These are phyloP conservation scores for Incumbomyces lentus DNA, from an alignment of 2,329 filamentous ascomycete species.

Conservation along the genomic window DNA sequence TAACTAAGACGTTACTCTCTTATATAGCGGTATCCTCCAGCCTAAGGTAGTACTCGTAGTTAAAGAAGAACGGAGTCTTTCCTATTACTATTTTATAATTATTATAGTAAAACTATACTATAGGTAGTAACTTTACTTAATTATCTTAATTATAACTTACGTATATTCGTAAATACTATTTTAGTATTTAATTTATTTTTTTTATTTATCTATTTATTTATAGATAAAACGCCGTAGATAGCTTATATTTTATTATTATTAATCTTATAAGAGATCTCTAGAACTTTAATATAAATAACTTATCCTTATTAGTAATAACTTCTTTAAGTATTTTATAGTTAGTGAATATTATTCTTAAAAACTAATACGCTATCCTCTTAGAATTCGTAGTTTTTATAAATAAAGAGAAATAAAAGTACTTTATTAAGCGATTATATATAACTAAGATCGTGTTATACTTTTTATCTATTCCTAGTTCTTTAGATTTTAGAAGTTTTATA, in stretches of 20 bases:
- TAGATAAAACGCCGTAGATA: conserved; percentile 7
- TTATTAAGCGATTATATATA: conserved; percentile 8
- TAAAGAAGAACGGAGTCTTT: conserved; percentile 8
- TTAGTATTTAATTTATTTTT: conserved; percentile 13
- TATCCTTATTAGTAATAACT: conserved; percentile 7
- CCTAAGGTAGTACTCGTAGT: conserved; percentile 6
- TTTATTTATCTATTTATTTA: conserved; percentile 11
- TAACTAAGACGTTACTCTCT: conserved; percentile 1
- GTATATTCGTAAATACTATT: conserved; percentile 13
- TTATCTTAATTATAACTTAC: conserved; percentile 13
- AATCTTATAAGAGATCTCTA: conserved; percentile 1
- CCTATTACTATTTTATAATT: conserved; percentile 3
- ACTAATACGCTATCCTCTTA: conserved; percentile 4
- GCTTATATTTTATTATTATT: conserved; percentile 8
- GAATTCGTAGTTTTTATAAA: conserved; percentile 3
- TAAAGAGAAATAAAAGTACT: conserved; percentile 6
- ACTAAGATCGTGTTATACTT: conserved; percentile 8
- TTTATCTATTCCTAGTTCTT: conserved; percentile 6
- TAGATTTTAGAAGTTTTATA: conserved; percentile 6
- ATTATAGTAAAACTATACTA: conserved; percentile 6
- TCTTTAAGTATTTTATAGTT: conserved; percentile 5
- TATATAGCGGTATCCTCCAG: conserved; percentile 1
- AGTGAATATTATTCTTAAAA: conserved; percentile 8
- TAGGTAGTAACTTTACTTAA: conserved; percentile 9
- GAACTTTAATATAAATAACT: conserved; percentile 8